A percentile compares a stretch with the other conserved stretches of the same genome.
Conservation (phyloP, 495 filamentous ascomycete species). For the Penicillium canariense region DNA sequence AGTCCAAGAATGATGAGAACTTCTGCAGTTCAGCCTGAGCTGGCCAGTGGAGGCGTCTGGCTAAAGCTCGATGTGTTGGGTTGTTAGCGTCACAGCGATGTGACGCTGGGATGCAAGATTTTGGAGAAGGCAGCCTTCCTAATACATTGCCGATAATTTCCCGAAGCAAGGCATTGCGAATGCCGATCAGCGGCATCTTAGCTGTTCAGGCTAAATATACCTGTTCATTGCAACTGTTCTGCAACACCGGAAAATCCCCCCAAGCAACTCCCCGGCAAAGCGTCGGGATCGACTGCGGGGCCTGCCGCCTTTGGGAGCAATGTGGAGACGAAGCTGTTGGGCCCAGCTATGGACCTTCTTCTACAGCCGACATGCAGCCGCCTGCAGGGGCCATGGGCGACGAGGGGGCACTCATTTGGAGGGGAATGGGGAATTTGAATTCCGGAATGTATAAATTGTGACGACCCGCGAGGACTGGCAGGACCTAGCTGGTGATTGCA, state of each 20-base stretch:
- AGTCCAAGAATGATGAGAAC: no score
- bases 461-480: not conserved
- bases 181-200: no score
- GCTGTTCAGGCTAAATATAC: conserved; percentile 30
- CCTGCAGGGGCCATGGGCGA: not conserved
- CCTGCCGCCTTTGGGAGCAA: conserved; percentile 15
- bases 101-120: no score
- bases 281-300: conserved; percentile 25
- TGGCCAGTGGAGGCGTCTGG: no score
- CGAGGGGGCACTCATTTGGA: not conserved
- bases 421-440: not conserved
- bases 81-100: no score
- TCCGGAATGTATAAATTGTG: not conserved
- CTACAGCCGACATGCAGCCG: not conserved
- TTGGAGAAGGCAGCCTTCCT: no score
- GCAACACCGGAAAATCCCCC: conserved; percentile 18
- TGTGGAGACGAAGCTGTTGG: not conserved
- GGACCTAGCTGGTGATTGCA: not conserved
- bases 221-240: not conserved
- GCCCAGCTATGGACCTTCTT: not conserved
- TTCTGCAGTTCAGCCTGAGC: no score
- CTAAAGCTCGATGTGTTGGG: no score
- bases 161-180: no score
- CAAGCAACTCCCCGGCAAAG: conserved; percentile 8
- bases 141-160: no score